Evolutionary conservation across 2,329 filamentous ascomycete genomes (phyloP), one percentile per base, ranked within the genome.

Genomic region (Colletotrichum cuscutae): DNA sequence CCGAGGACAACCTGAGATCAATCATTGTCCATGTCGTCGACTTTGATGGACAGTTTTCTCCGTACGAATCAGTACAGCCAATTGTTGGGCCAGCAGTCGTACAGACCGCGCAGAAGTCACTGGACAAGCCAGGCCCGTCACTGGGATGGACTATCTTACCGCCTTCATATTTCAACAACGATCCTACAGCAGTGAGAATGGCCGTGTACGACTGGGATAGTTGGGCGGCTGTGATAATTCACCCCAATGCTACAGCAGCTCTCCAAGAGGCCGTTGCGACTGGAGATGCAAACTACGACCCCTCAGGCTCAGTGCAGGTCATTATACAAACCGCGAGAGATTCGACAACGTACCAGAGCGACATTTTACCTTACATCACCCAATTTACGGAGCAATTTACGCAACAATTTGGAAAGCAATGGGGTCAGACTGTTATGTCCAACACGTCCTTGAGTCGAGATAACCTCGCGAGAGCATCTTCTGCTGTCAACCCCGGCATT

Each of bases 171-270:
- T 92, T 91, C 81, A 79, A 86, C 75, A 84, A 89, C 76, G 88
- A 91, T 68, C 87, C 89, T 0, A 81, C 87, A 42, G 82, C 83
- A 19, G 90, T 92, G 2, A 86, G 89, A 4, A 86, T 89, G 76
- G 87, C 85, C 4, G 84, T 93, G 1, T 92, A 91, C 77, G 83
- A 92, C 67, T 88, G 86, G 75, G 81, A 90, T 35, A 85, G 86
- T 11, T 92, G 88, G 84, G 90, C 88, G 0, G 90, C 91, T 0
- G 85, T 93, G 59, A 85, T 92, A 68, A 83, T 93, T 75, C 90
- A 91, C 73, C 79, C 89, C 1, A 92, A 92, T 75, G 90, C 91
- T 0, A 91, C 90, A 0, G 81, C 85, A 0, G 81, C 91, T 24
- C 83, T 93, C 0, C 87, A 87, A 65, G 80, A 85, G 22, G 90